A percentile compares a stretch with the other conserved stretches of the same genome.
Evolutionary conservation across 108 stramenopile species (phyloP).

Genomic region (Cyclostephanos invisitatus): DNA sequence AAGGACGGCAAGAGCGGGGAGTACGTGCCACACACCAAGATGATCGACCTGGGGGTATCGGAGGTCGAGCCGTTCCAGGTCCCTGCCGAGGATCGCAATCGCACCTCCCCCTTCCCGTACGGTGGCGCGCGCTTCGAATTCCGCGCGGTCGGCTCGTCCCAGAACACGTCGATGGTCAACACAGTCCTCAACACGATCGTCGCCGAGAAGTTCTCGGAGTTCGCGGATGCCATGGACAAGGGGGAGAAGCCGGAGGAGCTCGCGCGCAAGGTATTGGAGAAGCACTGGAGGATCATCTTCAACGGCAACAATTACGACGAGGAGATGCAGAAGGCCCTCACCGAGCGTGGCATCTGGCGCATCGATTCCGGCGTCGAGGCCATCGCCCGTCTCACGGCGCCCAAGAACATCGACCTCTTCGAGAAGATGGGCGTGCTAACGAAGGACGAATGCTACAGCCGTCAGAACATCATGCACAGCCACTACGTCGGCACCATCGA

Average conservation of each 20-base stretch:
- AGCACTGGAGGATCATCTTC: slow-evolving; percentile 93
- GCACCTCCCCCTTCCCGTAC: slow-evolving; percentile 96
- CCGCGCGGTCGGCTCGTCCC: slow-evolving; percentile 95
- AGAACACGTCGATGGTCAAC: slow-evolving; percentile 93
- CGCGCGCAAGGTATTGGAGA: slow-evolving; percentile 78
- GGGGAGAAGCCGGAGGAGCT: slow-evolving; percentile 71
- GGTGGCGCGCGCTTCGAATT: slow-evolving; percentile 96
- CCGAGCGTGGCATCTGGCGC: slow-evolving; percentile 89
- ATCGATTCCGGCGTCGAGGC: slow-evolving; percentile 95
- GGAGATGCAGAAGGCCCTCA: slow-evolving; percentile 79
- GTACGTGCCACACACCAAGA: slow-evolving; percentile 80
- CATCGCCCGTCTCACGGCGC: slow-evolving; percentile 66
- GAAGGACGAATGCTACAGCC: slow-evolving; percentile 82
- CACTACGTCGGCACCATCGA: slow-evolving; percentile 94
- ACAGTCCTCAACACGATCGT: slow-evolving; percentile 93
- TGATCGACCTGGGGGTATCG: slow-evolving; percentile 74
- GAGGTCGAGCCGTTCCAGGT: slow-evolving; percentile 87
- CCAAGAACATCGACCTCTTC: slow-evolving; percentile 92
- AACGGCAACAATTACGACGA: slow-evolving; percentile 94
- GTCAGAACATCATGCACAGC: slow-evolving; percentile 86
- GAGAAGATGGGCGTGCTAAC: slow-evolving; percentile 88
- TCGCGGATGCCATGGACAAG: slow-evolving; percentile 87
- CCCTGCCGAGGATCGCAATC: slow-evolving; percentile 95
- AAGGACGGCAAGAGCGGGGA: slow-evolving; percentile 68
- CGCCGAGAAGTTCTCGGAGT: slow-evolving; percentile 89